Base-by-base conservation (phyloP, 768 basidiomycete genomes). In the Boletus sensibilis region DNA sequence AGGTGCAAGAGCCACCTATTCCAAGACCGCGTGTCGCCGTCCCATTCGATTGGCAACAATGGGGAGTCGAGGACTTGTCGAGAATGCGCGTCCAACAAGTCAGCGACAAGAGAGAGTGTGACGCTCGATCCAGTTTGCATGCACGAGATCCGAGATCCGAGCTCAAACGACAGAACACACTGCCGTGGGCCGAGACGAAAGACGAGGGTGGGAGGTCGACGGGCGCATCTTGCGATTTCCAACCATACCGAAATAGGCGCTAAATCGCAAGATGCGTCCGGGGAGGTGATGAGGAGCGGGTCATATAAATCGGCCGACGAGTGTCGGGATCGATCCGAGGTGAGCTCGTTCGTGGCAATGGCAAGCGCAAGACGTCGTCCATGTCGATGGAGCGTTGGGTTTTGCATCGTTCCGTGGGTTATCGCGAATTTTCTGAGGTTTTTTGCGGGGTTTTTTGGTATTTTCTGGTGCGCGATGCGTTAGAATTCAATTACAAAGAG, bases 181-280 rank as follows among this genome's bases (percentile, higher is more conserved):
- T 56, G 21, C 29, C 41, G 10, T 10, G 16, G 31, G 23, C 55
- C 38, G n/a, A n/a, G n/a, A 7, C 27, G 34, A 25, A 34, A 6
- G 37, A 20, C 34, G 13, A 4, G 31, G 10, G 14, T 0, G 21
- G 45, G 57, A n/a, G 58, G 41, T 44, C 58, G n/a, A 60, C 46
- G 41, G 27, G 16, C 29, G 6, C 58, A 55, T 50, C 47, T n/a
- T 14, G 12, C 25, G 43, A 52, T 37, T 59, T 59, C 56, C 56
- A 34, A 37, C 58, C 44, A 47, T 48, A 49, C 55, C 52, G 16
- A 45, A 23, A 43, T 37, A 27, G 41, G 59, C 47, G 31, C 21
- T 50, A 45, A 55, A 55, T 49, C 42, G 8, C 52, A 14, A 50
- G 59, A 48, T 39, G 37, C 21, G 21, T 35, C 42, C 47, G 42